Conservation (phyloP, 2,329 filamentous ascomycete genomes). For the Setomelanomma holmii region DNA sequence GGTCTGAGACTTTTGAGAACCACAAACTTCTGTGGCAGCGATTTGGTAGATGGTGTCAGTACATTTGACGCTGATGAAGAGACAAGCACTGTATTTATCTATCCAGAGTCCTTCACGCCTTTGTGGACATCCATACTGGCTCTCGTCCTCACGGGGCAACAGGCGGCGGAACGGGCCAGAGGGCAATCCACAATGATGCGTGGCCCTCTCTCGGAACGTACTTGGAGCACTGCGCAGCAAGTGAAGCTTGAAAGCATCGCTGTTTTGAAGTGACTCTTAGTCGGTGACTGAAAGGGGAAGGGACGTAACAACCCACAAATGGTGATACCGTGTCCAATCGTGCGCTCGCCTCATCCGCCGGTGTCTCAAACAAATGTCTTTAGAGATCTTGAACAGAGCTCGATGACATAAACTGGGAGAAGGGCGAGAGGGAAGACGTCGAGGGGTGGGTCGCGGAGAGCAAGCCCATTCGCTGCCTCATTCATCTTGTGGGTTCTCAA, state of each 20-base stretch:
- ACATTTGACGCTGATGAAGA: conserved; percentile 28
- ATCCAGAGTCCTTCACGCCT: conserved; percentile 18
- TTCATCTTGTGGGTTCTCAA: conserved; percentile 27
- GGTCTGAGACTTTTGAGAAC: conserved; percentile 30
- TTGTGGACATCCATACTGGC: conserved; percentile 22
- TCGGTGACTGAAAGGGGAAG: conserved; percentile 40
- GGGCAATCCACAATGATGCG: conserved; percentile 40
- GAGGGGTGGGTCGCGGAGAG: conserved; percentile 17
- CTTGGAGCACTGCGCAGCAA: conserved; percentile 35
- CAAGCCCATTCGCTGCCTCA: conserved; percentile 31
- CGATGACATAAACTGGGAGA: conserved; percentile 31
- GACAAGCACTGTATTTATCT: conserved; percentile 30
- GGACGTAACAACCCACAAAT: conserved; percentile 34
- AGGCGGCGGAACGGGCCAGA: conserved; percentile 31
- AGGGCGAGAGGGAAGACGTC: conserved; percentile 20
- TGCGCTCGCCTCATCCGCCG: conserved; percentile 36
- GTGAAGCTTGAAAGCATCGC: conserved; percentile 40
- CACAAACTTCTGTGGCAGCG: conserved; percentile 22
- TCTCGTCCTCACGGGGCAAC: conserved; percentile 37
- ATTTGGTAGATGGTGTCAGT: conserved; percentile 26
- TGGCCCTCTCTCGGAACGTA: conserved; percentile 37
- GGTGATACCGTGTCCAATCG: conserved; percentile 35
- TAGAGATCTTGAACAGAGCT: conserved; percentile 26
- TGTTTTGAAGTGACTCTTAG: conserved; percentile 31
- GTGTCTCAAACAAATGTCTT: conserved; percentile 39